phyloP scores from a whole-genome alignment of 352 stramenopile genomes.

The Pythium phragmiticola region DNA sequence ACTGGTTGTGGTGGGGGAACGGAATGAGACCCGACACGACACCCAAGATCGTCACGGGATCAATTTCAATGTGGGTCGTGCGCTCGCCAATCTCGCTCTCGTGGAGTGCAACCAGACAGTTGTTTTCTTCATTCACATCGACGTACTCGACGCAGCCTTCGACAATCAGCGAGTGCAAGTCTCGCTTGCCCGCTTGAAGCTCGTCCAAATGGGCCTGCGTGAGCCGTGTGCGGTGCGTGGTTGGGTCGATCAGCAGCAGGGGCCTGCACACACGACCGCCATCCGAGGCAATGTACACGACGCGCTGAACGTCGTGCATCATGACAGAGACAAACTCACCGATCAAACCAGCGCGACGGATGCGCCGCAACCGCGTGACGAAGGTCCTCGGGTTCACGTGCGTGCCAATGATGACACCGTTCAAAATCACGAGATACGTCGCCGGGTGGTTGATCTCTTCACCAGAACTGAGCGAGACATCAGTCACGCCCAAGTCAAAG shows the following conservation, averaged over 20 bases:
- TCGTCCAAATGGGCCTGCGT: conserved; percentile 96
- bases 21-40: conserved; percentile 98
- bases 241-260: conserved; percentile 92
- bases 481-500: conserved; percentile 96
- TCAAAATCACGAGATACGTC: conserved; percentile 98
- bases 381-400: conserved; percentile 92
- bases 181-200: conserved; percentile 69
- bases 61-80: conserved; percentile 99
- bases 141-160: conserved; percentile 99
- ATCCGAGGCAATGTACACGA: conserved; percentile 98
- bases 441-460: conserved; percentile 95
- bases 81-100: conserved; percentile 90
- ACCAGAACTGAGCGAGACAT: conserved; percentile 93
- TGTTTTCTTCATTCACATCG: conserved; percentile 99
- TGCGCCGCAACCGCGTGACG: conserved; percentile 82
- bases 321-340: conserved; percentile 99
- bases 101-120: conserved; percentile 97
- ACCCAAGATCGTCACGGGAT: conserved; percentile 98
- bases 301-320: conserved; percentile 95
- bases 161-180: conserved; percentile 85
- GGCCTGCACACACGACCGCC: conserved; percentile 97
- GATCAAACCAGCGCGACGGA: conserved; percentile 82
- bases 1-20: conserved; percentile 99
- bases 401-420: conserved; percentile 98
- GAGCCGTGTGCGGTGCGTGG: conserved; percentile 89